Percentiles rank a stretch among this genome's conserved stretches.
Evolutionary conservation across 2,329 filamentous ascomycete species (phyloP).

Genomic region (Scytalidium sp.): DNA sequence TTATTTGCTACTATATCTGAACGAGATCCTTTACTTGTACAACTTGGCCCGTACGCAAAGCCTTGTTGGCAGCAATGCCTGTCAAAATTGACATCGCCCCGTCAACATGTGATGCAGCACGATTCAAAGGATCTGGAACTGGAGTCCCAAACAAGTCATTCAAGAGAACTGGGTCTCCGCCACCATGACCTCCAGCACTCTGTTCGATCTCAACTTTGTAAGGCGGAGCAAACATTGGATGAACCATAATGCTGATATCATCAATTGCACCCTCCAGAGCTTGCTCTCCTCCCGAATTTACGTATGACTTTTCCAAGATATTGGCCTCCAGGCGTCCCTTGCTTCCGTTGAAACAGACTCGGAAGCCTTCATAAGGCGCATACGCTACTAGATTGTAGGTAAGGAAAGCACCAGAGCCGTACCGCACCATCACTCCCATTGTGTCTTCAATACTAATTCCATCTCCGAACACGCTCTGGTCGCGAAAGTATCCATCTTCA

Average conservation of each 20-base stretch:
- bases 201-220: constrained; percentile 50
- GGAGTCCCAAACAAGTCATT: constrained; percentile 55
- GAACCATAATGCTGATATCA: constrained; percentile 43
- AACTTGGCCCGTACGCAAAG: constrained; percentile 53
- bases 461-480: constrained; percentile 61
- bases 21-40: constrained; percentile 47
- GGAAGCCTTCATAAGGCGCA: constrained; percentile 60
- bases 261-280: constrained; percentile 51
- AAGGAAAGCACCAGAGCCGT: constrained; percentile 54
- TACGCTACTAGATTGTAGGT: constrained; percentile 60
- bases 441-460: constrained; percentile 65
- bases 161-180: constrained; percentile 55
- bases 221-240: constrained; percentile 55
- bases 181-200: constrained; percentile 55
- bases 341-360: constrained; percentile 56
- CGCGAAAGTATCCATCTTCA: constrained; percentile 59
- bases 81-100: constrained; percentile 57
- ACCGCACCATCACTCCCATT: constrained; percentile 57
- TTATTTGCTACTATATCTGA: constrained; percentile 5
- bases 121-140: constrained; percentile 47
- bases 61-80: constrained; percentile 56
- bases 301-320: constrained; percentile 60
- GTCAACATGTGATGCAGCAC: constrained; percentile 57
- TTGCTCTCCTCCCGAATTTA: constrained; percentile 58
- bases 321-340: constrained; percentile 57